Percentiles rank a stretch among this genome's conserved stretches.
phyloP scores from a whole-genome alignment of 495 filamentous ascomycete species.

The Xylaria flabelliformis region DNA sequence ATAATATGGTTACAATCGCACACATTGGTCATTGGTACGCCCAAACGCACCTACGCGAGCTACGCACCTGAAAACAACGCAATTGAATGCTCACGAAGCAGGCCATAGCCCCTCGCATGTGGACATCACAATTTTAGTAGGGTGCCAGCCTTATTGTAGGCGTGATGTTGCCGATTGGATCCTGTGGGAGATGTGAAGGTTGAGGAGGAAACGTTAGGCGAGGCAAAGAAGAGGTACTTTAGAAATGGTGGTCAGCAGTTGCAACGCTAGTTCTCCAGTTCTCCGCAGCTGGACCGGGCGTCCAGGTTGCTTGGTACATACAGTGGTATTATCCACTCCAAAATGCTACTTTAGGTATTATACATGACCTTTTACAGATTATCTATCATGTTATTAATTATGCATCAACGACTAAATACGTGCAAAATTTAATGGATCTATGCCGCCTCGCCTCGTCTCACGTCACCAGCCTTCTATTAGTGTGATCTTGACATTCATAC shows the following conservation, averaged over 20 bases:
- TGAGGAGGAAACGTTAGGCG: background rate
- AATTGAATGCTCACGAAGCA: constrained; percentile 4
- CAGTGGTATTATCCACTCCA: too few species aligned
- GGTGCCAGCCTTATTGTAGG: background rate
- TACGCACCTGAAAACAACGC: background rate
- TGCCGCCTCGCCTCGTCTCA: background rate
- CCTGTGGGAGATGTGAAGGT: background rate
- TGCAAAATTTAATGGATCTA: background rate
- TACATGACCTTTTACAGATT: too few species aligned
- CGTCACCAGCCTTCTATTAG: constrained; percentile 61
- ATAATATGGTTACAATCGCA: background rate
- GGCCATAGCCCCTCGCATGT: background rate
- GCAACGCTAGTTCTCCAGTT: too few species aligned
- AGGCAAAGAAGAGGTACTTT: too few species aligned
- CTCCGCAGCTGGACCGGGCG: too few species aligned
- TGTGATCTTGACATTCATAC: constrained; percentile 61
- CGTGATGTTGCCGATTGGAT: constrained; percentile 9
- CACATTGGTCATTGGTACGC: background rate
- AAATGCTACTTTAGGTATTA: too few species aligned
- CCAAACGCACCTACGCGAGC: background rate
- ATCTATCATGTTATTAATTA: background rate
- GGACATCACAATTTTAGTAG: background rate
- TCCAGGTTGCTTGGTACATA: too few species aligned
- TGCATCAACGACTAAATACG: background rate
- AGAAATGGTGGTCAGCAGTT: background rate